A percentile compares a stretch with the other conserved stretches of the same genome.
Evolutionary conservation across 768 basidiomycete species (phyloP).

Genomic region (Hericium rajendrae): DNA sequence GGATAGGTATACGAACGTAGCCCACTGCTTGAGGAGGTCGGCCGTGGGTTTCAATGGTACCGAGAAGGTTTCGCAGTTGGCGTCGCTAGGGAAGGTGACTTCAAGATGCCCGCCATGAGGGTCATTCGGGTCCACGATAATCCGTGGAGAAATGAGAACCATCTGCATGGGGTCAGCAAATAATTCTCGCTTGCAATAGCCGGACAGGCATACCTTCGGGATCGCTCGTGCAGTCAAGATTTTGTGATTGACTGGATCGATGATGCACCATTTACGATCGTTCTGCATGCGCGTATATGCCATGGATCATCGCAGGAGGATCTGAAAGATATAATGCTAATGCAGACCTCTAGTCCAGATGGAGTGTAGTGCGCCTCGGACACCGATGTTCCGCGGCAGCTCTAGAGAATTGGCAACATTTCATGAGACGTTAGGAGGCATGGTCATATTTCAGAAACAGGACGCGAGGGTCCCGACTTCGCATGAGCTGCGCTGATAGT

Average conservation of each 20-base stretch:
- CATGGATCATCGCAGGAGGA: no score
- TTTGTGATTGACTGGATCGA: constrained; percentile 41
- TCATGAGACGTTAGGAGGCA: neutral
- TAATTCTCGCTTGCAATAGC: no score
- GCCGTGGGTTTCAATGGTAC: constrained; percentile 48
- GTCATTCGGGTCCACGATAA: constrained; percentile 36
- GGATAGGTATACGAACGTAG: constrained; percentile 33
- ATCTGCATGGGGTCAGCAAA: no score
- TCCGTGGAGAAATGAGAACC: constrained; percentile 52
- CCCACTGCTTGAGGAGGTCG: constrained; percentile 29
- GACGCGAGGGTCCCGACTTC: neutral
- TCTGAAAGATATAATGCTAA: neutral
- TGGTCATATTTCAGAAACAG: neutral
- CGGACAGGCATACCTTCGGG: no score
- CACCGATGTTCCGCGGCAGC: constrained; percentile 1
- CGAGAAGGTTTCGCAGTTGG: constrained; percentile 46
- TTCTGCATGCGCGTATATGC: constrained; percentile 44
- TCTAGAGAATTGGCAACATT: neutral
- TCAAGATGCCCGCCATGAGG: constrained; percentile 39
- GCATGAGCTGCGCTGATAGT: neutral
- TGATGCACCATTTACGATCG: constrained; percentile 64
- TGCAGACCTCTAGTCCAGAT: constrained; percentile 1
- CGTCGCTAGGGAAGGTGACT: constrained; percentile 51
- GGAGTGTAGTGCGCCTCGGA: neutral
- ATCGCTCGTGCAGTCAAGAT: constrained; percentile 63